phyloP scores from a whole-genome alignment of 163 green algal species.

The Chlamydomonas reinhardtii region DNA sequence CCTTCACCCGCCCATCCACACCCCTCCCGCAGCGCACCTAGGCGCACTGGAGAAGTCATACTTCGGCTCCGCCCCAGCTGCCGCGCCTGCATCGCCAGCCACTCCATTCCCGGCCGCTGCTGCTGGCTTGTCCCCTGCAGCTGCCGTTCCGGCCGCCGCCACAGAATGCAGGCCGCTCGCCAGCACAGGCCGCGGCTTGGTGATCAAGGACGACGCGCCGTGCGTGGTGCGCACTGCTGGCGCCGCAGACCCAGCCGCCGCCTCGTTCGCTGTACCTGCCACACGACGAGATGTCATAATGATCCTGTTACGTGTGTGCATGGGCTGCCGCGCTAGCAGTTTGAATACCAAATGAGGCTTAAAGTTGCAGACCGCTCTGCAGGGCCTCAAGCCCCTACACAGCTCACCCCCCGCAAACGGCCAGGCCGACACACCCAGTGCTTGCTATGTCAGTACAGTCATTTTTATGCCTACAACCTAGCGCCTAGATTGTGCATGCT shows the following conservation, averaged over 20 bases:
- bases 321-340: too few relatives aligned
- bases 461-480: too few relatives aligned
- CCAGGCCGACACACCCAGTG: too few relatives aligned
- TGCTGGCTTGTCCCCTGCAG: neutral
- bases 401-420: too few relatives aligned
- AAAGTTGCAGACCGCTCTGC: too few relatives aligned
- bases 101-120: neutral
- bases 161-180: neutral
- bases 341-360: too few relatives aligned
- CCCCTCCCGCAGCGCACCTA: too few relatives aligned
- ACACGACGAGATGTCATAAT: neutral
- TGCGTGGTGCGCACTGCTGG: neutral
- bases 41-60: slow-evolving; percentile 42
- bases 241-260: neutral
- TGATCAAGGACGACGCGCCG: slow-evolving; percentile 32
- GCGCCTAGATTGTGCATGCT: too few relatives aligned
- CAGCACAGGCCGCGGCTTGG: neutral
- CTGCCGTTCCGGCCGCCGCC: neutral
- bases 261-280: neutral
- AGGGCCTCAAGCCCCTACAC: too few relatives aligned
- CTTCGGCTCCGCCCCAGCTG: neutral
- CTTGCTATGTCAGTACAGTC: too few relatives aligned
- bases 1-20: too few relatives aligned
- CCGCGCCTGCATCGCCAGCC: neutral
- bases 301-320: neutral